Percentiles rank a stretch among this genome's conserved stretches.
Evolutionary conservation across 139 green algal species (phyloP).

Genomic region (Gonium pectorale): DNA sequence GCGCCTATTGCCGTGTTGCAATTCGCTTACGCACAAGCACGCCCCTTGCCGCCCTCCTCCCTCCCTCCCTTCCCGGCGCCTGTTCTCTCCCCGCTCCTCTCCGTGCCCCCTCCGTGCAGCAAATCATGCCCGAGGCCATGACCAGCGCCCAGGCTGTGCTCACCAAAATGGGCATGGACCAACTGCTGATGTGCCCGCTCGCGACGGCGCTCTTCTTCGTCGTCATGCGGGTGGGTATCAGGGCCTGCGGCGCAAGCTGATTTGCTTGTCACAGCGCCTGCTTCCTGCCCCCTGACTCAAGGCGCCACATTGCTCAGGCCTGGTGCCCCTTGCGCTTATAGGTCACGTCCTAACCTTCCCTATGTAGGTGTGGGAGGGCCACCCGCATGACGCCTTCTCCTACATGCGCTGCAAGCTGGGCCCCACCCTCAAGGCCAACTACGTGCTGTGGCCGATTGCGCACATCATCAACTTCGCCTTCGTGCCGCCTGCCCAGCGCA

Average conservation of each 20-base stretch:
- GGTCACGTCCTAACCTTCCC: no score
- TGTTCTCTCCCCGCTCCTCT: not conserved
- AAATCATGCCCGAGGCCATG: conserved; percentile 41
- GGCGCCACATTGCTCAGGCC: no score
- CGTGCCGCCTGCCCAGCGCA: conserved; percentile 64
- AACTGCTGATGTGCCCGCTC: conserved; percentile 59
- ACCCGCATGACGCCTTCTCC: conserved; percentile 18
- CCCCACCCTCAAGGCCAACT: conserved; percentile 50
- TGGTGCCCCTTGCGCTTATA: no score
- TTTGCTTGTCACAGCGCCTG: no score
- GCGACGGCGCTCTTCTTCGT: conserved; percentile 63
- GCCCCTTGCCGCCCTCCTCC: not conserved
- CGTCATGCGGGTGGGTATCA: conserved; percentile 52
- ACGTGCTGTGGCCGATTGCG: conserved; percentile 67
- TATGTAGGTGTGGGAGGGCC: conserved; percentile 59
- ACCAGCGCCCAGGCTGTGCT: conserved; percentile 48
- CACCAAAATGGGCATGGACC: conserved; percentile 61
- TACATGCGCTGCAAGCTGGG: conserved; percentile 53
- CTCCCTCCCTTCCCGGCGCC: not conserved
- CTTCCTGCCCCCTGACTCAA: no score
- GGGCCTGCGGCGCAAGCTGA: no score
- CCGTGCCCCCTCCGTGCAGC: conserved; percentile 3
- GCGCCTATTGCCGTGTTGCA: no score
- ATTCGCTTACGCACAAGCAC: no score
- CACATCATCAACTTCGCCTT: conserved; percentile 77